These are phyloP conservation scores for Neurospora sp. DNA, from an alignment of 495 filamentous ascomycete genomes.

Conservation along the genomic window DNA sequence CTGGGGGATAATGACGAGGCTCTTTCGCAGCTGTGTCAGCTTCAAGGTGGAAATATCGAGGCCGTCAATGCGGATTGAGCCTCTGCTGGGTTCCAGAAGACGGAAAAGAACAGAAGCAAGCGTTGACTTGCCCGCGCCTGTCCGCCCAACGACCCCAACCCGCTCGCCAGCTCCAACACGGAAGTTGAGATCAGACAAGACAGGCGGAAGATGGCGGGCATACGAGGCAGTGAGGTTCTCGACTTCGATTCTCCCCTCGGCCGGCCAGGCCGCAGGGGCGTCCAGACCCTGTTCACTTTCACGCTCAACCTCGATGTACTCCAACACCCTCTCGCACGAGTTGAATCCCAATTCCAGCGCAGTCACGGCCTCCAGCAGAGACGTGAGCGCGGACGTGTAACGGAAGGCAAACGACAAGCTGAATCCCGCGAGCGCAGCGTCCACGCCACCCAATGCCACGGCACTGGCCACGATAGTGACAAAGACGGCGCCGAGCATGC, in stretches of 20 bases:
- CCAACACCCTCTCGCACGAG: slow-evolving; percentile 28
- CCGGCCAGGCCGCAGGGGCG: slow-evolving; percentile 35
- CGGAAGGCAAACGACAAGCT: slow-evolving; percentile 41
- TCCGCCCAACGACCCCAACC: slow-evolving; percentile 42
- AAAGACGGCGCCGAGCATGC: slow-evolving; percentile 50
- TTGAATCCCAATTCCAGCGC: slow-evolving; percentile 36
- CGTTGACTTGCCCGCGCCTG: slow-evolving; percentile 38
- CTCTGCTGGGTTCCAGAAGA: slow-evolving; percentile 34
- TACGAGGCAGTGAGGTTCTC: slow-evolving; percentile 32
- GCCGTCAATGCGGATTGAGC: slow-evolving; percentile 39
- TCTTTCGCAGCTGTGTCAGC: slow-evolving; percentile 36
- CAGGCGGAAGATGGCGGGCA: slow-evolving; percentile 29
- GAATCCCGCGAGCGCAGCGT: slow-evolving; percentile 53
- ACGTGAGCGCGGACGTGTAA: slow-evolving; percentile 40
- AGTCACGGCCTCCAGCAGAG: slow-evolving; percentile 40
- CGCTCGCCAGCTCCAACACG: slow-evolving; percentile 27
- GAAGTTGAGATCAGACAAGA: slow-evolving; percentile 35
- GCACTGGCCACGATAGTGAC: slow-evolving; percentile 44
- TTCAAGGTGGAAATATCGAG: slow-evolving; percentile 39
- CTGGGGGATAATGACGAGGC: slow-evolving; percentile 45
- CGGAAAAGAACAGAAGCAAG: slow-evolving; percentile 39
- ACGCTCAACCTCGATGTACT: slow-evolving; percentile 28
- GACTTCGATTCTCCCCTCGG: slow-evolving; percentile 30
- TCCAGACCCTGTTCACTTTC: slow-evolving; percentile 24
- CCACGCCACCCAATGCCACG: slow-evolving; percentile 44